Evolutionary conservation across 768 basidiomycete species (phyloP), one percentile per base, ranked within the genome.

Genomic region (Phaeotremella skinneri): DNA sequence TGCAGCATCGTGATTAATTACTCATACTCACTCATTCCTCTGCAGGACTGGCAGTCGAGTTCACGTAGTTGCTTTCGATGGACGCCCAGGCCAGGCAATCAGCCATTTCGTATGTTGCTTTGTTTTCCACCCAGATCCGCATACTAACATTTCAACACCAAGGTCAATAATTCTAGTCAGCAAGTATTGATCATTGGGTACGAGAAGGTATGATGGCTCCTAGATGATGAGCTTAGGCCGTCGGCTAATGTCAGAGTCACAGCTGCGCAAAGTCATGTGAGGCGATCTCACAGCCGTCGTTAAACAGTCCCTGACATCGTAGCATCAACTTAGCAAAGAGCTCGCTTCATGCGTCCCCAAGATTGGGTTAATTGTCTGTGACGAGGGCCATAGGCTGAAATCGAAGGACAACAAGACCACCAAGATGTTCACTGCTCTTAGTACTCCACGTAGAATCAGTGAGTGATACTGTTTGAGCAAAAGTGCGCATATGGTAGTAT

Each of bases 351-450:
- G 75, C 48, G 66, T 73, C 37, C 94, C 94, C 20, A 88, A 90
- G 0, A 89, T 99, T 62, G 96, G 90, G 6, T 79, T 99, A 3
- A 87, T 99, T 61, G 81, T 99, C 21, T 98, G 94, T 66, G 96
- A 99, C 70, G 96, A 99, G 83, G 93, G 92, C 83, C 96, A 99
- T 75, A 82, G 93, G 26, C 81, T 99, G 23, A 98, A 97, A 71
- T 91, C 91, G 9, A 86, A 90, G 3, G 88, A 85, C 62, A 75
- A 71, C 63, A 94, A 97, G 79, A 94, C 91, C 0, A 87, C 87
- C 1, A 82, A 83, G 49, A 89, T 92, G 83, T 90, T 99, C 69
- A 85, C 87, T 52, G 81, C 83, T 3, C 79, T 99, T 27, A 82
- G 82, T 49, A 91, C 90, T 1, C 82, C 82, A 11, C 81, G 90